Base-by-base conservation (phyloP, 192 early-diverging fungal genomes). In the Spizellomyces punctatus region DNA sequence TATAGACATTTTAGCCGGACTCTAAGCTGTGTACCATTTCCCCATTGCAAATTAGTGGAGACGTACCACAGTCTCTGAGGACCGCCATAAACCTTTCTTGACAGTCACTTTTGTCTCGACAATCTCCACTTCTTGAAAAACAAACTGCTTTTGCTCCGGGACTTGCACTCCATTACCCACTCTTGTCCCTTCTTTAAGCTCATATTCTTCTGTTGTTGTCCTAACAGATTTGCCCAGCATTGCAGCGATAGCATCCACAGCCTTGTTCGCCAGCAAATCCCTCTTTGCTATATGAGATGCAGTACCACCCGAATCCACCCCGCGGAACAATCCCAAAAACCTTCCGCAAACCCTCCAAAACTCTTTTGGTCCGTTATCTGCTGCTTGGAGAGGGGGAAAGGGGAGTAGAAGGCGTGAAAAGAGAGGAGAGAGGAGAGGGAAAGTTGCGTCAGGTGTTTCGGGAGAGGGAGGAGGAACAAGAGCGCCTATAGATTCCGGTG, bases 231-330 rank as follows among this genome's bases (percentile, higher is more conserved):
- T 75, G 8, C 73, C 73, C 58, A 75, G 49, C 55, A 75, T 49
- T 46, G 73, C 73, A 5, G 66, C 73, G 17, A 75, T n/a, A 9
- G 10, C 48, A 19, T 75, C 73, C 17, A 75, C 21, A 8, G 69
- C 7, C 47, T 67, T 67, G 43, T 75, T 68, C 14, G 73, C 73
- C 1, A 75, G 27, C 46, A 68, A 9, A 45, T 75, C 73, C n/a
- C 73, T 52, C 46, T 61, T 67, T 6, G 73, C 65, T 56, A 67
- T 55, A 46, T 67, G 65, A 8, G 41, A 10, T 12, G 45, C 36
- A 7, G 73, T 75, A 1, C 73, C 73, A n/a, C 73, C 73, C 12
- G 73, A 75, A 48, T 75, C 73, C 10, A 75, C 73, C 12, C 21
- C 14, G 10, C 12, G 27, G n/a, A 74, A 36, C 7, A 54, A n/a